A percentile compares a stretch with the other conserved stretches of the same genome.
These are phyloP conservation scores for Neurospora pannonica DNA, from an alignment of 495 filamentous ascomycete species.

Conservation along the genomic window DNA sequence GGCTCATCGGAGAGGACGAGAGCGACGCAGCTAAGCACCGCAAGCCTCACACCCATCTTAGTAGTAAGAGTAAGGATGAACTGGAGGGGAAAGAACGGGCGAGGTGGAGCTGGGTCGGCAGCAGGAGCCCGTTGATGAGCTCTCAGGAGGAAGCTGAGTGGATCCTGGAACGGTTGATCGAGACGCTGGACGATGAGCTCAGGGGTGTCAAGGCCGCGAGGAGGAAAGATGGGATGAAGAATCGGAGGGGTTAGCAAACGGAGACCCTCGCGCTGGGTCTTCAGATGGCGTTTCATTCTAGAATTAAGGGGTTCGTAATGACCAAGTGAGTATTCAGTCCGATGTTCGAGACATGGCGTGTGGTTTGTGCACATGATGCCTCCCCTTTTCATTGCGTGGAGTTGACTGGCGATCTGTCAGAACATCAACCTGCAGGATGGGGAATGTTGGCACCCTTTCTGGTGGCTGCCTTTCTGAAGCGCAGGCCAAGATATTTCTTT, in stretches of 20 bases:
- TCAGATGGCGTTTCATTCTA: background rate
- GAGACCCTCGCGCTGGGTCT: background rate
- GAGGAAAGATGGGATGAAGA: background rate
- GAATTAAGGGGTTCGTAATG: background rate
- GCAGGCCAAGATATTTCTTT: background rate
- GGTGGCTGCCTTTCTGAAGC: background rate
- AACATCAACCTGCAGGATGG: too few species aligned
- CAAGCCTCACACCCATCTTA: constrained; percentile 4
- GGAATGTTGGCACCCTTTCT: background rate
- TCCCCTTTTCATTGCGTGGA: background rate
- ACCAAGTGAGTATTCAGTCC: background rate
- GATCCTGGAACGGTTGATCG: constrained; percentile 59
- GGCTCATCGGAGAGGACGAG: constrained; percentile 65
- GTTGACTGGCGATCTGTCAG: background rate
- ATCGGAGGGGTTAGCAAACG: background rate
- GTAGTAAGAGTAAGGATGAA: background rate
- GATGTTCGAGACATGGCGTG: background rate
- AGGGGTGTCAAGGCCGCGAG: constrained; percentile 13
- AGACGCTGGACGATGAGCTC: constrained; percentile 46
- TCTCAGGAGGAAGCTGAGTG: constrained; percentile 67
- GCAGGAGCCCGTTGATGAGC: constrained; percentile 63
- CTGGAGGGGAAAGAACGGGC: background rate
- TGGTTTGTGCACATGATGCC: background rate
- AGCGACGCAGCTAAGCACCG: constrained; percentile 34
- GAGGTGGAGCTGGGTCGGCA: constrained; percentile 69